Evolutionary conservation across 2,329 filamentous ascomycete species (phyloP), one percentile per base, ranked within the genome.

Genomic region (Colletotrichum incanum): DNA sequence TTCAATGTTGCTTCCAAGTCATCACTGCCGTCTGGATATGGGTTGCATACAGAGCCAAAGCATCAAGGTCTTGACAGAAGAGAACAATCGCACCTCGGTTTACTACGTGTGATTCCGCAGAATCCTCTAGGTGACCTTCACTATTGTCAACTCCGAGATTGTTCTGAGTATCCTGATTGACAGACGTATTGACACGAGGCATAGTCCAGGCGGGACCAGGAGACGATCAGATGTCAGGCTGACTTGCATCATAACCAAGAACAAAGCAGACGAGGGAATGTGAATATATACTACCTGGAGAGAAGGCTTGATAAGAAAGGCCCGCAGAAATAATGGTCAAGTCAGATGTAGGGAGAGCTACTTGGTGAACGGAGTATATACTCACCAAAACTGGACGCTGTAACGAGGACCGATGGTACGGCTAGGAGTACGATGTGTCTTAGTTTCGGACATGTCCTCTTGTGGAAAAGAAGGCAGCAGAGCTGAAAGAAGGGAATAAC

Each of bases 401-500:
- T 49, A 34, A 31, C 47, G 49, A 47, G 41, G 28, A 43, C 41
- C 12, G 28, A 9, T 39, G 47, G 16, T 6, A 39, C 31, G n/a
- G 45, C 59, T 12, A 41, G 39, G n/a, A 3, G 20, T 28, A n/a
- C 16, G 45, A 52, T 50, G 16, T 26, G n/a, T 47, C 23, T 20
- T 11, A 12, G 60, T 52, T 50, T 41, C 34, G 23, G 60, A 11
- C 31, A 39, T 41, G 11, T 18, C 34, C 47, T 41, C 23, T 39
- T 41, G 18, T 2, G 23, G 31, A 26, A 20, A 52, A 7, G 34
- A 37, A 39, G 45, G 1, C 47, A 3, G 18, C 26, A 52, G 34
- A 52, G 37, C 61, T 64, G 26, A 55, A 54, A 64, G 49, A 41
- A 23, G 20, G 16, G 20, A 16, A 64, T 6, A n/a, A 54, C 5